Percentiles rank a stretch among this genome's conserved stretches.
These are phyloP conservation scores for Lepiota brunneoincarnata DNA, from an alignment of 768 basidiomycete genomes.

Conservation along the genomic window DNA sequence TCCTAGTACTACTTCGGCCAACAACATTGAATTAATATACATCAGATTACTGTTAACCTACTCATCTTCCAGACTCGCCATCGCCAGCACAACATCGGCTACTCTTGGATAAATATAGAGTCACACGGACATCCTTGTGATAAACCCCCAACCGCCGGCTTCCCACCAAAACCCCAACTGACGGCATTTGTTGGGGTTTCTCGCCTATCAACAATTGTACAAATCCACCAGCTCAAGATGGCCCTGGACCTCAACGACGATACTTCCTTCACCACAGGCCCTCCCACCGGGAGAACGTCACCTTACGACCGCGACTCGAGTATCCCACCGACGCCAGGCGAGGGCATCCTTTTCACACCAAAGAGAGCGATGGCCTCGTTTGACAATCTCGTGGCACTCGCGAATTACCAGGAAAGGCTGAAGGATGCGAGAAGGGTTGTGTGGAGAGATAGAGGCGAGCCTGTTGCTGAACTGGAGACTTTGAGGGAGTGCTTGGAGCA, in stretches of 20 bases:
- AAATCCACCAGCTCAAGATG: background rate
- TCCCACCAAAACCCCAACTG: too few relatives aligned
- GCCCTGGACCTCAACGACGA: background rate
- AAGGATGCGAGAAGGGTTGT: constrained; percentile 75
- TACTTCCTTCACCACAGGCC: background rate
- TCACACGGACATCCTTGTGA: too few relatives aligned
- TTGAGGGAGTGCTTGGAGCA: constrained; percentile 69
- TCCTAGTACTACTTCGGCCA: too few relatives aligned
- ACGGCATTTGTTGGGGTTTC: too few relatives aligned
- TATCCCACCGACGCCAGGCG: constrained; percentile 17
- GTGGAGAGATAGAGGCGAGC: constrained; percentile 79
- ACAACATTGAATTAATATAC: too few relatives aligned
- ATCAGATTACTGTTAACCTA: too few relatives aligned
- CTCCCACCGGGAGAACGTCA: background rate
- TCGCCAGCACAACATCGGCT: too few relatives aligned
- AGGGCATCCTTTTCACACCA: constrained; percentile 48
- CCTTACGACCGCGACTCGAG: constrained; percentile 5
- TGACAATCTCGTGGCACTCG: constrained; percentile 80
- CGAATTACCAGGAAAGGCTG: constrained; percentile 78
- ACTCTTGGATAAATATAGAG: too few relatives aligned
- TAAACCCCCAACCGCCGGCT: too few relatives aligned
- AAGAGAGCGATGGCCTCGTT: constrained; percentile 69
- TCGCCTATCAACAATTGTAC: too few relatives aligned
- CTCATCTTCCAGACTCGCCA: too few relatives aligned
- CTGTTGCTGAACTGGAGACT: constrained; percentile 62